Conservation (phyloP, 805 yeast species). For the Barnettozyma siamensis region DNA sequence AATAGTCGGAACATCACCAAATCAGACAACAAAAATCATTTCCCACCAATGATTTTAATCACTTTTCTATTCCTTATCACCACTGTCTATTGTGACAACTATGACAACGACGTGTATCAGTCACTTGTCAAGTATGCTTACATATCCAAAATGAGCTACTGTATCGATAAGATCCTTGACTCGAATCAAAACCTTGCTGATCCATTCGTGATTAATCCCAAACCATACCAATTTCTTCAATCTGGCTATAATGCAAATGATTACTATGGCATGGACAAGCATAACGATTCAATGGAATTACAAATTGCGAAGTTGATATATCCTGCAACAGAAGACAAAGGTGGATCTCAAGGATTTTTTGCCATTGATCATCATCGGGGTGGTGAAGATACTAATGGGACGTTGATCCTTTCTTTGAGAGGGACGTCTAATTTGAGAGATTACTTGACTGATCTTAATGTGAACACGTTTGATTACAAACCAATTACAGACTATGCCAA, state of each 20-base stretch:
- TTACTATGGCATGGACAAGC: constrained; percentile 6
- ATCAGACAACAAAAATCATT: too few relatives aligned
- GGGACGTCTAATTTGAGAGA: constrained; percentile 59
- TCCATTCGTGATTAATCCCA: constrained; percentile 15
- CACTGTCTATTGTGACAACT: background rate
- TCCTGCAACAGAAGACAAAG: constrained; percentile 2
- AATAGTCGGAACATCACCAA: too few relatives aligned
- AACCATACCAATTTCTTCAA: constrained; percentile 11
- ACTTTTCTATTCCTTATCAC: background rate
- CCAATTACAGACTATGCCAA: constrained; percentile 16
- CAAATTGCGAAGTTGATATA: constrained; percentile 7
- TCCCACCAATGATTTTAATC: too few relatives aligned
- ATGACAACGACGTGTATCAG: constrained; percentile 14
- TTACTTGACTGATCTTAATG: constrained; percentile 53
- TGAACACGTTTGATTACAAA: constrained; percentile 22
- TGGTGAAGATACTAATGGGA: constrained; percentile 21
- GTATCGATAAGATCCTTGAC: constrained; percentile 13
- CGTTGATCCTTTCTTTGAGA: constrained; percentile 49
- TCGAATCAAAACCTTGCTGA: constrained; percentile 9
- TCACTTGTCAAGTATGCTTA: constrained; percentile 16
- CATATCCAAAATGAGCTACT: constrained; percentile 18
- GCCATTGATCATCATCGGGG: constrained; percentile 43
- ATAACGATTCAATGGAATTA: background rate
- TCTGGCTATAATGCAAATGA: constrained; percentile 7
- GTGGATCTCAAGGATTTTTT: constrained; percentile 37